These are phyloP conservation scores for Glycine soja DNA, from an alignment of 306 rosid genomes.

Conservation along the genomic window DNA sequence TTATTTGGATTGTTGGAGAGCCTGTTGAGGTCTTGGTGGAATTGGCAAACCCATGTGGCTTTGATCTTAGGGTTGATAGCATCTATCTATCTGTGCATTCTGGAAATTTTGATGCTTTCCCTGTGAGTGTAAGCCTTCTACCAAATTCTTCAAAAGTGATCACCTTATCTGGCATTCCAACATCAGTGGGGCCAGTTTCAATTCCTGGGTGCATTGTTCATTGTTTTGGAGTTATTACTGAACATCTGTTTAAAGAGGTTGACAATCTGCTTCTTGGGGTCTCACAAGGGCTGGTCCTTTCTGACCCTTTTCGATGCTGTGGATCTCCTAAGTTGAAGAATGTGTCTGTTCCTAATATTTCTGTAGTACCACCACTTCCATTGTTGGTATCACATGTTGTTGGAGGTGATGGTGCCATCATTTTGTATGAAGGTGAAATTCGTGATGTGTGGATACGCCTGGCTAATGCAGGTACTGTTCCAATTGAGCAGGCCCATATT, in stretches of 20 bases:
- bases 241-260: conserved; percentile 95
- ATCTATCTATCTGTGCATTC: conserved; percentile 93
- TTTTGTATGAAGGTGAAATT: conserved; percentile 95
- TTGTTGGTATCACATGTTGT: conserved; percentile 81
- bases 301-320: conserved; percentile 96
- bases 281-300: conserved; percentile 93
- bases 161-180: conserved; percentile 90
- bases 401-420: conserved; percentile 94
- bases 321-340: conserved; percentile 89
- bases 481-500: conserved; percentile 90
- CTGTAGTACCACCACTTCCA: conserved; percentile 83
- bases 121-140: conserved; percentile 79
- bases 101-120: conserved; percentile 92
- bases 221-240: conserved; percentile 97
- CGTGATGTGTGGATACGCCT: conserved; percentile 87
- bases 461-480: conserved; percentile 97
- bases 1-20: conserved; percentile 92
- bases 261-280: conserved; percentile 97
- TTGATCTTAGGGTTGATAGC: conserved; percentile 92
- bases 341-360: conserved; percentile 79
- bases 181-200: conserved; percentile 79
- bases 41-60: conserved; percentile 97
- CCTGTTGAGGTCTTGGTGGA: conserved; percentile 94
- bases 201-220: conserved; percentile 95
- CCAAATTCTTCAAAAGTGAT: conserved; percentile 94